A percentile compares a stretch with the other conserved stretches of the same genome.
These are phyloP conservation scores for Pseudogymnoascus sp. DNA, from an alignment of 2,329 filamentous ascomycete genomes.

Conservation along the genomic window DNA sequence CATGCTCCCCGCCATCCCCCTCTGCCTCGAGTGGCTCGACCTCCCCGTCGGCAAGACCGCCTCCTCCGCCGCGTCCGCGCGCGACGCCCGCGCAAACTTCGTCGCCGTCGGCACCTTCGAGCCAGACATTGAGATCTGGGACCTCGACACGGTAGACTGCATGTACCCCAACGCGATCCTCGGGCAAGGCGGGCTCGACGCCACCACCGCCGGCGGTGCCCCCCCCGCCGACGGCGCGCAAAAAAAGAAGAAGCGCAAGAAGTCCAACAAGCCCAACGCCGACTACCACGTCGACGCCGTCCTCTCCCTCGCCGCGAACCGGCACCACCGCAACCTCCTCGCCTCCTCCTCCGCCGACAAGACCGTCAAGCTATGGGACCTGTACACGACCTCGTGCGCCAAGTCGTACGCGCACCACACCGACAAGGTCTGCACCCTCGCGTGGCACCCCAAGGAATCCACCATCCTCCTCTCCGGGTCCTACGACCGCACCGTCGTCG, in stretches of 20 bases:
- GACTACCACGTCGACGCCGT: constrained; percentile 92
- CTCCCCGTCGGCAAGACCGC: constrained; percentile 70
- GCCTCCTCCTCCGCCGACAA: constrained; percentile 94
- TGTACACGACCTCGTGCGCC: constrained; percentile 84
- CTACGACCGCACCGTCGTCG: constrained; percentile 89
- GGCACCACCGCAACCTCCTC: constrained; percentile 86
- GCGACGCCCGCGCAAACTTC: constrained; percentile 72
- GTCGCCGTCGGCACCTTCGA: constrained; percentile 96
- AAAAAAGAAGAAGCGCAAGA: constrained; percentile 87
- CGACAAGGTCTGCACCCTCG: constrained; percentile 93
- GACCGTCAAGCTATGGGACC: constrained; percentile 96
- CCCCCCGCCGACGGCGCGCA: constrained; percentile 46
- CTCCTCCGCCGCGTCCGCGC: too few relatives aligned
- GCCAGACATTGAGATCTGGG: constrained; percentile 97
- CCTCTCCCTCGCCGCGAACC: constrained; percentile 82
- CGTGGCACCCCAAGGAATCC: constrained; percentile 83
- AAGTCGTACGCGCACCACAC: constrained; percentile 95
- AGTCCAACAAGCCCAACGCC: constrained; percentile 79
- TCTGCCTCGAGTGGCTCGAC: constrained; percentile 93
- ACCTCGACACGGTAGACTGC: constrained; percentile 89
- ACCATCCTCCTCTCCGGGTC: constrained; percentile 87
- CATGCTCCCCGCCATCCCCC: constrained; percentile 93
- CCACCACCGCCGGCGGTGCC: constrained; percentile 40
- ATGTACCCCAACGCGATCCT: constrained; percentile 98
- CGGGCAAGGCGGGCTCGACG: constrained; percentile 55